These are phyloP conservation scores for Parathielavia hyrcaniae DNA, from an alignment of 495 filamentous ascomycete species.

Conservation along the genomic window DNA sequence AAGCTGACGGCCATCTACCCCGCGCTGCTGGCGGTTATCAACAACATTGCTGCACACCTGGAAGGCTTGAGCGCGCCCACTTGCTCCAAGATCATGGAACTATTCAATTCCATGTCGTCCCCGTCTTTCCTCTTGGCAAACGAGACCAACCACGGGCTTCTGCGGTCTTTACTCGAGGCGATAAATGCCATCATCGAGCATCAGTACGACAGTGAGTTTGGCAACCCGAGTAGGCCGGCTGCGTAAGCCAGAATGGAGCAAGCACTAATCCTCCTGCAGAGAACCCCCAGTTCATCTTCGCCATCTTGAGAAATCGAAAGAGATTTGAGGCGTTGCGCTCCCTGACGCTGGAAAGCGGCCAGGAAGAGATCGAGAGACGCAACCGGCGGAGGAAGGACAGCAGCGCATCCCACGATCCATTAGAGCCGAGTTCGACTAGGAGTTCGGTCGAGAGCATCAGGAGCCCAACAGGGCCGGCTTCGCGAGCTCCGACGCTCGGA, in stretches of 20 bases:
- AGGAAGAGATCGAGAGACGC: constrained; percentile 83
- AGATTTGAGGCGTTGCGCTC: constrained; percentile 81
- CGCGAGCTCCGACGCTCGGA: constrained; percentile 57
- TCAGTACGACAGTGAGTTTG: constrained; percentile 65
- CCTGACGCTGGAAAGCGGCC: constrained; percentile 92
- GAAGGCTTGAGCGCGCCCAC: constrained; percentile 67
- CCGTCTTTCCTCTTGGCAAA: constrained; percentile 93
- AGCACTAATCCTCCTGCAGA: constrained; percentile 44
- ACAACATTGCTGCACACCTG: constrained; percentile 82
- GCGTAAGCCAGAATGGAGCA: not conserved
- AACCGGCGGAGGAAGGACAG: constrained; percentile 68
- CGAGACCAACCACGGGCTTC: constrained; percentile 79
- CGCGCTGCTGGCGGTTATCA: constrained; percentile 83
- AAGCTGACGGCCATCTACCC: constrained; percentile 91
- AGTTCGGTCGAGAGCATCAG: constrained; percentile 67
- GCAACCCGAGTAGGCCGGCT: not conserved
- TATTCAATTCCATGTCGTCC: constrained; percentile 91
- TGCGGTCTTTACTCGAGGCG: constrained; percentile 78
- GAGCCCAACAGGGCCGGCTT: constrained; percentile 50
- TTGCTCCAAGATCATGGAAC: constrained; percentile 75
- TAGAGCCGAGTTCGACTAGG: constrained; percentile 45
- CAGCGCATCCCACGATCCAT: constrained; percentile 39
- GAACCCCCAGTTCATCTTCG: constrained; percentile 78
- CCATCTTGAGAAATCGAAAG: constrained; percentile 70
- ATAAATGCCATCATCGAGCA: constrained; percentile 92